Base-by-base conservation (phyloP, 2,329 filamentous ascomycete genomes). In the Nemania diffusa region DNA sequence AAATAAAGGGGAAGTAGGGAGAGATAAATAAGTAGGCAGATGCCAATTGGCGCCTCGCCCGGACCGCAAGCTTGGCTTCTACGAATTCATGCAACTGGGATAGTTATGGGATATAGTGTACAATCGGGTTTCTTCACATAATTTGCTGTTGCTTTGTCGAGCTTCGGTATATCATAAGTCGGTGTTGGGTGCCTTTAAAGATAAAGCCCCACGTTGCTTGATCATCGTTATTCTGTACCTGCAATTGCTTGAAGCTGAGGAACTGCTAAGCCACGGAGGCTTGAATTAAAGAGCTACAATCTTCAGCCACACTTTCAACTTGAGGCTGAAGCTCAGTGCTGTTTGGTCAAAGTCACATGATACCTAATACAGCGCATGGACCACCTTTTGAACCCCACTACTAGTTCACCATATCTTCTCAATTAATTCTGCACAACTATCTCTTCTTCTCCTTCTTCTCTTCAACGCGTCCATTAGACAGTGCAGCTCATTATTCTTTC, bases 391-490 rank as follows among this genome's bases (percentile, higher is more conserved):
- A 1, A 40, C 67, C 64, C 74, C 70, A 62, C 60, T 24, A 55
- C 15, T n/a, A 7, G 5, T 24, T 57, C 27, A 42, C 40, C 62
- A 69, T 73, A 69, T 69, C 52, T 34, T 64, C 61, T 62, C 40
- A 11, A 71, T 72, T 52, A 69, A 53, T 70, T 71, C 72, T 68
- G 52, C 52, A 9, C 17, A 29, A 8, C 56, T 65, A 55, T 70
- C 68, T n/a, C 29, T 60, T 64, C 67, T 22, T 62, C 73, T 78
- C 79, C 80, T 17, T 48, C 81, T 79, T 77, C 75, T 79, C 80
- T 79, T 74, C 83, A 88, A 91, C 90, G 91, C 91, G 87, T 86
- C 90, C 90, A 87, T 84, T 84, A 94, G 92, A 95, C 92, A 95
- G 92, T 94, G 88, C 92, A 91, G 87, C 85, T 85, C 90, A 90